Evolutionary conservation across 148 eudicot genomes (phyloP).

Genomic region (Diospyros lotus): DNA sequence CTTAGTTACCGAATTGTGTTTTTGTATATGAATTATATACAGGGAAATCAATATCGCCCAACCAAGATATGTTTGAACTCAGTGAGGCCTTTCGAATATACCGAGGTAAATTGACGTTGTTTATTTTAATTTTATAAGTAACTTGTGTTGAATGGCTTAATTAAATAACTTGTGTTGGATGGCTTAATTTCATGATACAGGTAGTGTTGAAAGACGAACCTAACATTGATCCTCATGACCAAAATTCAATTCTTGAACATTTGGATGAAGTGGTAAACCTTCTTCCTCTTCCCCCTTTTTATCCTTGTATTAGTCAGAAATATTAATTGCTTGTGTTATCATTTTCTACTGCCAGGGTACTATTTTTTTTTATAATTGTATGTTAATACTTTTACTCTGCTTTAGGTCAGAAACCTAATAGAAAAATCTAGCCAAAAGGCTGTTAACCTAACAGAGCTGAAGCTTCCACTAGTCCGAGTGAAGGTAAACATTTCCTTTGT

Average conservation of each 20-base stretch:
- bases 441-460: conserved; percentile 39
- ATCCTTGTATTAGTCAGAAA: neutral
- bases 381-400: conserved; percentile 17
- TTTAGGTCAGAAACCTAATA: conserved; percentile 79
- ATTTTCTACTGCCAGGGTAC: conserved; percentile 2
- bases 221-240: conserved; percentile 89
- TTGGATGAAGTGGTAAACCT: conserved; percentile 78
- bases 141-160: no score
- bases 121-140: conserved; percentile 12
- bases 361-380: conserved; percentile 4
- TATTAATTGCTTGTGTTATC: neutral
- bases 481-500: conserved; percentile 44
- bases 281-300: conserved; percentile 2
- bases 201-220: conserved; percentile 74
- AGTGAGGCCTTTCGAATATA: conserved; percentile 91
- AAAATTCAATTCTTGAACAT: conserved; percentile 85
- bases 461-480: conserved; percentile 89
- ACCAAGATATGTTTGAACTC: conserved; percentile 91
- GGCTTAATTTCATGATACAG: conserved; percentile 36
- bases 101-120: conserved; percentile 57
- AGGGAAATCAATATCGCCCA: conserved; percentile 99
- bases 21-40: conserved; percentile 5
- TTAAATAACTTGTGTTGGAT: neutral
- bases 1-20: conserved; percentile 7
- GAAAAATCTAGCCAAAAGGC: conserved; percentile 59